Evolutionary conservation across 345 rosid species (phyloP).

Genomic region (Chamaenerion angustifolium): DNA sequence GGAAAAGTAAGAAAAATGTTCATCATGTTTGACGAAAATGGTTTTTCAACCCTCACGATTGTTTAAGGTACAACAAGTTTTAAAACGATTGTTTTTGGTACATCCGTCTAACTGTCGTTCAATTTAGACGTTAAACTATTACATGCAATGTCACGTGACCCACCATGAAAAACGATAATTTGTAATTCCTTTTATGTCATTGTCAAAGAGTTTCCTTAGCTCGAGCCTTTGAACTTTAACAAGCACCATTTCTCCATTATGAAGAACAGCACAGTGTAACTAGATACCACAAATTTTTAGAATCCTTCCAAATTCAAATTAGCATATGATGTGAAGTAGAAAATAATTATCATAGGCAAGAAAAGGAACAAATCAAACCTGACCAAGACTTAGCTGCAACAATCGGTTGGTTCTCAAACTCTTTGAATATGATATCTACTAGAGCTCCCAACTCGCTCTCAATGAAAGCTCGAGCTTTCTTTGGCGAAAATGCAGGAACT

Average conservation of each 20-base stretch:
- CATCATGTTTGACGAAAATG: too few species aligned
- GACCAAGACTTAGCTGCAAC: conserved; percentile 42
- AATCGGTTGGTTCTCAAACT: conserved; percentile 82
- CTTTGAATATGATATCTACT: conserved; percentile 45
- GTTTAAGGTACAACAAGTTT: too few species aligned
- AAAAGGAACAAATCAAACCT: conserved; percentile 1
- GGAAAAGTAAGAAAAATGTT: too few species aligned
- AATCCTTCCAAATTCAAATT: too few species aligned
- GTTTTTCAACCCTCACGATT: too few species aligned
- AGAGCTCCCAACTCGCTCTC: conserved; percentile 77
- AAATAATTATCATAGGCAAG: neutral
- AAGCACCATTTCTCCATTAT: conserved; percentile 81
- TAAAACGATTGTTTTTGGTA: too few species aligned
- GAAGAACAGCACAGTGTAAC: conserved; percentile 90
- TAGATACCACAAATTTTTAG: conserved; percentile 12
- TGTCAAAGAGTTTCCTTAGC: conserved; percentile 81
- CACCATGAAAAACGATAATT: too few species aligned
- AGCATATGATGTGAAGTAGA: too few species aligned
- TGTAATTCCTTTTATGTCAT: too few species aligned
- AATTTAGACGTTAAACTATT: too few species aligned
- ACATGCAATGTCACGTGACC: too few species aligned
- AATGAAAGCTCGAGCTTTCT: conserved; percentile 60
- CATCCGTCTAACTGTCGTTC: too few species aligned
- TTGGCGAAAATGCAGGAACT: conserved; percentile 88
- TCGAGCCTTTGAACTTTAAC: conserved; percentile 95